Percentiles rank a stretch among this genome's conserved stretches.
phyloP scores from a whole-genome alignment of 129 eudicot genomes.

The Flaveria bidentis region DNA sequence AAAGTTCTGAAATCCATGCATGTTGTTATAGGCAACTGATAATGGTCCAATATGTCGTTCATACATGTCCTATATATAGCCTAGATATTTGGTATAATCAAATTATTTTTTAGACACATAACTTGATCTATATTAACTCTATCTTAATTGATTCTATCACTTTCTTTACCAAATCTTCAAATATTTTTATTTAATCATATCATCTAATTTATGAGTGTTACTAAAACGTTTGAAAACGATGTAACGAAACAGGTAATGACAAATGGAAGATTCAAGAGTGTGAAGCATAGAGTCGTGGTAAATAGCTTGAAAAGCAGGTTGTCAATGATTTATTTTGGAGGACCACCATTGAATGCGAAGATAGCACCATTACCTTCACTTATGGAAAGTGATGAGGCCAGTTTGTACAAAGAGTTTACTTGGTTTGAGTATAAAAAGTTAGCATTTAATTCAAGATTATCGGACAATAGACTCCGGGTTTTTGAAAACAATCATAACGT shows the following conservation, averaged over 20 bases:
- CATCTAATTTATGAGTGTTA: background rate
- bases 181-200: background rate
- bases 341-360: slow-evolving; percentile 81
- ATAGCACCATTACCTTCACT: slow-evolving; percentile 81
- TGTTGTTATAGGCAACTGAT: background rate
- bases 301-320: slow-evolving; percentile 64
- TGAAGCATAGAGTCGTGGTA: slow-evolving; percentile 75
- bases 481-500: slow-evolving; percentile 56
- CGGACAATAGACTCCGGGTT: slow-evolving; percentile 59
- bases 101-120: background rate
- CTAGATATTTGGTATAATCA: background rate
- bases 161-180: background rate
- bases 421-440: slow-evolving; percentile 86
- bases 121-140: background rate
- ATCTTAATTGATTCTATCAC: background rate
- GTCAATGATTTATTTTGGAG: slow-evolving; percentile 90
- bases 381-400: slow-evolving; percentile 60
- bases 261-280: slow-evolving; percentile 84
- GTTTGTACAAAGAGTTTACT: slow-evolving; percentile 90
- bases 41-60: background rate
- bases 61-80: background rate
- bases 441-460: slow-evolving; percentile 61
- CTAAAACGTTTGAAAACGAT: slow-evolving; percentile 10
- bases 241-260: slow-evolving; percentile 67
- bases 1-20: too few relatives aligned